Evolutionary conservation across 805 yeast species (phyloP).

Genomic region (Ogataea polymorpha): DNA sequence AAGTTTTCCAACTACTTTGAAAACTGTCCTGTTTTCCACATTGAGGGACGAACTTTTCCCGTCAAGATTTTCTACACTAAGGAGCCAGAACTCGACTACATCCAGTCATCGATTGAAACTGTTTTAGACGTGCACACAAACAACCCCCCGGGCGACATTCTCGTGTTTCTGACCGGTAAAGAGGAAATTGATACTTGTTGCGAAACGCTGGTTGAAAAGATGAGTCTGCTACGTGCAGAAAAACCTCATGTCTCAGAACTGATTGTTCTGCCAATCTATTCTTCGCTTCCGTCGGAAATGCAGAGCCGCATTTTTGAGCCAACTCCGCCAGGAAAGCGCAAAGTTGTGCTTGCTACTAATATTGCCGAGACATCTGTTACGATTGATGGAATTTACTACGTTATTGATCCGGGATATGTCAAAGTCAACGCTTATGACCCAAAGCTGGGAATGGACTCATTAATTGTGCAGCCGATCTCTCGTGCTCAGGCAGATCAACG

Average conservation of each 20-base stretch:
- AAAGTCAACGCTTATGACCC: conserved; percentile 88
- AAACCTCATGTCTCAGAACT: conserved; percentile 53
- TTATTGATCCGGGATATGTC: conserved; percentile 92
- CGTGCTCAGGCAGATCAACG: conserved; percentile 95
- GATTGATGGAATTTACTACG: conserved; percentile 88
- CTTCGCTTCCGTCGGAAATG: conserved; percentile 86
- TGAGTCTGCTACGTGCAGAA: conserved; percentile 57
- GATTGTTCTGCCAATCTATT: conserved; percentile 81
- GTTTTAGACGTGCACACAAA: conserved; percentile 83
- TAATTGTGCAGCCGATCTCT: conserved; percentile 81
- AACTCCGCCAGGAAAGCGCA: conserved; percentile 77
- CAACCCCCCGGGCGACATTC: conserved; percentile 73
- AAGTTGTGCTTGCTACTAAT: conserved; percentile 91
- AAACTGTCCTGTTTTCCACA: conserved; percentile 74
- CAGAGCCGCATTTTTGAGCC: conserved; percentile 88
- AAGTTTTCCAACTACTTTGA: conserved; percentile 80
- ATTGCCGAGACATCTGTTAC: conserved; percentile 97
- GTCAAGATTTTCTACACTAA: conserved; percentile 80
- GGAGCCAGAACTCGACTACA: conserved; percentile 82
- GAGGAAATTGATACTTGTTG: conserved; percentile 93
- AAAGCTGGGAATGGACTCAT: conserved; percentile 85
- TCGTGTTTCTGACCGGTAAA: conserved; percentile 86
- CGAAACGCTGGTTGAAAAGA: conserved; percentile 63
- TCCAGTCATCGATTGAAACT: conserved; percentile 79
- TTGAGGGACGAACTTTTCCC: conserved; percentile 90